phyloP scores from a whole-genome alignment of 495 filamentous ascomycete genomes.

The Pyrenula aspistea region DNA sequence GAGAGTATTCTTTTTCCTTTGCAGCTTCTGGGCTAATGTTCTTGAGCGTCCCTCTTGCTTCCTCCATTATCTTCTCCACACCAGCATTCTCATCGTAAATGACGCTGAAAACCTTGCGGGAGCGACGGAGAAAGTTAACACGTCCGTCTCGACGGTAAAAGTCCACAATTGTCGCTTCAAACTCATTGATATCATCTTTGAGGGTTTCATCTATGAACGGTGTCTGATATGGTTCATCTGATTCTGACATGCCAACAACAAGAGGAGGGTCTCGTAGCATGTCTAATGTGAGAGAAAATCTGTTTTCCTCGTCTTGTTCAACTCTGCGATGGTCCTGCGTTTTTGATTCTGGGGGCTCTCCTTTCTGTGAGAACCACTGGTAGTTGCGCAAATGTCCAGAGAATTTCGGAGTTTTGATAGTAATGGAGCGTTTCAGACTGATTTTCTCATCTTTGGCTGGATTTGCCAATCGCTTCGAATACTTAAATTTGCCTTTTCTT shows the following conservation, averaged over 20 bases:
- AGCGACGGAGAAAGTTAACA: neutral
- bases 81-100: neutral
- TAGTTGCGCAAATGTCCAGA: too few relatives aligned
- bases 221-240: neutral
- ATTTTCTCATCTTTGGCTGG: too few relatives aligned
- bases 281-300: neutral
- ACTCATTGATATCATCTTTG: slow-evolving; percentile 8
- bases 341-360: too few relatives aligned
- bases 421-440: too few relatives aligned
- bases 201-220: neutral
- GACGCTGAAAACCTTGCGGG: neutral
- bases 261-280: neutral
- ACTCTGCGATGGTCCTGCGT: neutral
- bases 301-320: neutral
- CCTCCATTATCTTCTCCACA: neutral
- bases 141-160: slow-evolving; percentile 38
- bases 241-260: neutral
- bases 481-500: too few relatives aligned
- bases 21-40: slow-evolving; percentile 32
- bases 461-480: too few relatives aligned
- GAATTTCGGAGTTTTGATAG: too few relatives aligned
- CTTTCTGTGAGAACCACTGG: too few relatives aligned
- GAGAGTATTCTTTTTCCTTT: slow-evolving; percentile 8
- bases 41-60: slow-evolving; percentile 20
- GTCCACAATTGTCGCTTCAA: slow-evolving; percentile 57